Base-by-base conservation (phyloP, 208 protist species). In the Phytomonas francai region DNA sequence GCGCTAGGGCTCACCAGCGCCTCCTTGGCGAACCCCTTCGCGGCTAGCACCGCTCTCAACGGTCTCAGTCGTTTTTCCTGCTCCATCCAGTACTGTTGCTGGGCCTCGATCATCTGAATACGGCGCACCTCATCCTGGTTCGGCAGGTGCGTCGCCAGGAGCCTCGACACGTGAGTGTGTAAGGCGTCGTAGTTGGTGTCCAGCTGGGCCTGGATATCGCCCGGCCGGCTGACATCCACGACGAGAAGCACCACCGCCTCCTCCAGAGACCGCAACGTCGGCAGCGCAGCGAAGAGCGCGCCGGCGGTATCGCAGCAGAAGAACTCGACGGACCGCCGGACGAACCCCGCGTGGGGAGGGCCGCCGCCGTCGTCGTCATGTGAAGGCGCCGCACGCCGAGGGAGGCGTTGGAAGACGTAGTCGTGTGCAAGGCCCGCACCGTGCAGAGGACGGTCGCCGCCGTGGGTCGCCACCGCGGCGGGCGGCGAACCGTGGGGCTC, bases 271-370 rank as follows among this genome's bases (percentile, higher is more conserved):
- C 83, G 73, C 7, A 92, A 63, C 7, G 81, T 82, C 11, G 90
- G 90, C 31, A 95, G 74, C 27, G 90, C 90, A 63, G 78, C 79
- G 34, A 78, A 31, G n/a, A 95, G 74, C 29, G 84, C 86, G 56
- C 86, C 87, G 3, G 80, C 77, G 27, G 73, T 78, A 75, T 95
- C 90, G 67, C 90, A 95, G 73, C 87, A 92, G 66, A 89, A 95
- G 57, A 92, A 92, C 70, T 93, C 90, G 11, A 80, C 80, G 4
- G 68, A 42, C 31, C 27, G 25, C 62, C 45, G 45, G 45, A 54
- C 6, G 19, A 54, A 25, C 45, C 45, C 45, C 45, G 19, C 45
- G 16, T 71, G 33, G 0, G 65, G 56, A 27, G 57, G n/a, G 14
- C 45, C 32, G 16, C 28, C 8, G 4, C 64, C 70, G 19, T 60